Evolutionary conservation across 768 basidiomycete species (phyloP).

Genomic region (Mycena olivaceomarginata): DNA sequence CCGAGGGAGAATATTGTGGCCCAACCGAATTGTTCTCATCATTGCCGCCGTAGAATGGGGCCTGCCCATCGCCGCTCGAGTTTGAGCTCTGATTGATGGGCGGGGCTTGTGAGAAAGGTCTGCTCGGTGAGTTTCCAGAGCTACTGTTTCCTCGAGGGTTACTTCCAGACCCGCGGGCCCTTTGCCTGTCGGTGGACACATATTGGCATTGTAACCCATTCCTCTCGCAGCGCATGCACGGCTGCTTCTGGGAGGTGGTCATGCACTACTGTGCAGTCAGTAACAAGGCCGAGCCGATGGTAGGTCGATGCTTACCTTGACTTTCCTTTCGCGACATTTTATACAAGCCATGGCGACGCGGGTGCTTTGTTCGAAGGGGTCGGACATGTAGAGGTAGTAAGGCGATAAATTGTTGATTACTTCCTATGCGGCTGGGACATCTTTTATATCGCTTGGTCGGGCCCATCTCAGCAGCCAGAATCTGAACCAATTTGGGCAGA

Average conservation of each 20-base stretch:
- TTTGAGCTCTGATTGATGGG: neutral
- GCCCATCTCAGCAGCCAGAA: too few species aligned
- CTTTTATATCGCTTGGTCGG: neutral
- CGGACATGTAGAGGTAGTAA: neutral
- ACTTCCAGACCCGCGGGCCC: neutral
- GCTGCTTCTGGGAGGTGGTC: neutral
- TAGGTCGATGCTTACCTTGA: neutral
- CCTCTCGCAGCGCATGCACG: conserved; percentile 4
- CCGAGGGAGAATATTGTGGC: neutral
- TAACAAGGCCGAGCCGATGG: too few species aligned
- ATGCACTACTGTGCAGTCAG: neutral
- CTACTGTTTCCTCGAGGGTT: neutral
- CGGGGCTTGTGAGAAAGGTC: neutral
- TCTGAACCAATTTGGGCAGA: too few species aligned
- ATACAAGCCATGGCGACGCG: neutral
- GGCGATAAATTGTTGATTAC: neutral
- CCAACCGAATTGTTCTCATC: neutral
- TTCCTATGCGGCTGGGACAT: neutral
- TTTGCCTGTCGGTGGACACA: neutral
- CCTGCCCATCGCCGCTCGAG: neutral
- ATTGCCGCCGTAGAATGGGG: neutral
- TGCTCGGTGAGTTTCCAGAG: neutral
- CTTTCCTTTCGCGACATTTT: conserved; percentile 1
- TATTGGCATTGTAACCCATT: neutral
- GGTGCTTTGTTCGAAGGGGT: neutral